These are phyloP conservation scores for Candida broadrunensis DNA, from an alignment of 805 yeast genomes.

Conservation along the genomic window DNA sequence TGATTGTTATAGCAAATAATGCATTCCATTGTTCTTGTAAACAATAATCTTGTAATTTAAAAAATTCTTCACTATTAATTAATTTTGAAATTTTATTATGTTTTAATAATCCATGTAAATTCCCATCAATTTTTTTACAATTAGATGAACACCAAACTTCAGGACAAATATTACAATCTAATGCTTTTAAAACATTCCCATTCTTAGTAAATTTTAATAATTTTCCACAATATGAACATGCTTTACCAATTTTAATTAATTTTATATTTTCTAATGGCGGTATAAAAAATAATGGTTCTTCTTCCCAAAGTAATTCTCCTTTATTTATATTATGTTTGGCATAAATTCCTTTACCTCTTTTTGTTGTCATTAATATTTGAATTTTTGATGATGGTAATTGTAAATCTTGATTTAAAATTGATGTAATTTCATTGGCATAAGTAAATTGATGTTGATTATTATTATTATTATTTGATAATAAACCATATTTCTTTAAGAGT, in stretches of 20 bases:
- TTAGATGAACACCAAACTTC: slow-evolving; percentile 68
- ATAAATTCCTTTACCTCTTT: slow-evolving; percentile 60
- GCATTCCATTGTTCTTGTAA: slow-evolving; percentile 65
- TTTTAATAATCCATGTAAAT: slow-evolving; percentile 52
- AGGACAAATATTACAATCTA: slow-evolving; percentile 62
- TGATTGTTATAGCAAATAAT: slow-evolving; percentile 59
- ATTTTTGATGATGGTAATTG: slow-evolving; percentile 39
- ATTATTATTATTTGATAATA: slow-evolving; percentile 30
- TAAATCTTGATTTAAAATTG: slow-evolving; percentile 46
- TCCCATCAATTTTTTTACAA: slow-evolving; percentile 54
- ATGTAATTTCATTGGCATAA: slow-evolving; percentile 53
- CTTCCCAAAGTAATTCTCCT: slow-evolving; percentile 62
- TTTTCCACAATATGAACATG: slow-evolving; percentile 72
- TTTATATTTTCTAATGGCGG: slow-evolving; percentile 68
- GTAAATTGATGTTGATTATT: slow-evolving; percentile 46
- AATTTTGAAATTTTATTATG: slow-evolving; percentile 45
- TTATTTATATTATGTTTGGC: slow-evolving; percentile 45
- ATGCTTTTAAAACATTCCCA: slow-evolving; percentile 39
- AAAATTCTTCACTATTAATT: slow-evolving; percentile 51
- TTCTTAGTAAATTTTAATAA: slow-evolving; percentile 35
- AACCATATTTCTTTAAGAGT: slow-evolving; percentile 54
- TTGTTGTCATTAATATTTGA: slow-evolving; percentile 46
- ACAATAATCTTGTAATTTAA: slow-evolving; percentile 57
- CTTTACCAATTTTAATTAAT: slow-evolving; percentile 57
- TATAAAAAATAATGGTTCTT: slow-evolving; percentile 53